A percentile compares a stretch with the other conserved stretches of the same genome.
Conservation (phyloP, 768 basidiomycete species). For the Kwoniella sp. region DNA sequence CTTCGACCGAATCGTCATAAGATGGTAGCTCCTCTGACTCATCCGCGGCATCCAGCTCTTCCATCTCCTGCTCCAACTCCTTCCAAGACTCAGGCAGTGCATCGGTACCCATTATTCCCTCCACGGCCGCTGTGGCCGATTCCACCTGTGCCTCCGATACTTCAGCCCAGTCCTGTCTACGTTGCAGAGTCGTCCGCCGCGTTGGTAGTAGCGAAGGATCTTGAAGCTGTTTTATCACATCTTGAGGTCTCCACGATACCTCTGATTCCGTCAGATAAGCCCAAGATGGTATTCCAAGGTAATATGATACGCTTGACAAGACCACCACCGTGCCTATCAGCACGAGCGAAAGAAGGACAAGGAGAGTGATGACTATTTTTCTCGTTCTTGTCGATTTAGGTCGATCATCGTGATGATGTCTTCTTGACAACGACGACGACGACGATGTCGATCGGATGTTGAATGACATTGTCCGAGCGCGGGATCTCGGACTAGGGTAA, state of each 20-base stretch:
- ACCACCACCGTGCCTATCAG: slow-evolving; percentile 87
- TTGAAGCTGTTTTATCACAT: slow-evolving; percentile 60
- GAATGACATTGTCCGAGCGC: neutral
- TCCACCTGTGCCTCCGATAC: slow-evolving; percentile 8
- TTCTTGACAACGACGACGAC: neutral
- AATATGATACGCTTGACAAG: slow-evolving; percentile 86
- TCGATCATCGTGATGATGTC: slow-evolving; percentile 9
- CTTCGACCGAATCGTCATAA: slow-evolving; percentile 15
- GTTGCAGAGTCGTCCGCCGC: neutral
- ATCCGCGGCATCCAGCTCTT: slow-evolving; percentile 26
- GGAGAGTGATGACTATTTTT: slow-evolving; percentile 58
- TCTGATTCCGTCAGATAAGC: slow-evolving; percentile 81
- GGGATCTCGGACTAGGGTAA: neutral
- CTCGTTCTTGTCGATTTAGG: slow-evolving; percentile 19
- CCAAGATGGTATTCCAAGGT: slow-evolving; percentile 73
- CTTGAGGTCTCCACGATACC: slow-evolving; percentile 61
- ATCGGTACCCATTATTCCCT: slow-evolving; percentile 18
- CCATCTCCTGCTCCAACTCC: slow-evolving; percentile 27
- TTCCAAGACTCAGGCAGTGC: slow-evolving; percentile 28
- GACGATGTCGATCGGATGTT: neutral
- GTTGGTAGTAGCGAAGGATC: slow-evolving; percentile 11
- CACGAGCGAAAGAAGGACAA: slow-evolving; percentile 70
- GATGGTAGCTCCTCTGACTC: slow-evolving; percentile 17
- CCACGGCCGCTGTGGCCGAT: slow-evolving; percentile 1
- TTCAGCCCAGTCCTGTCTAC: slow-evolving; percentile 11